These are phyloP conservation scores for Andrographis paniculata DNA, from an alignment of 305 asterid species.

Conservation along the genomic window DNA sequence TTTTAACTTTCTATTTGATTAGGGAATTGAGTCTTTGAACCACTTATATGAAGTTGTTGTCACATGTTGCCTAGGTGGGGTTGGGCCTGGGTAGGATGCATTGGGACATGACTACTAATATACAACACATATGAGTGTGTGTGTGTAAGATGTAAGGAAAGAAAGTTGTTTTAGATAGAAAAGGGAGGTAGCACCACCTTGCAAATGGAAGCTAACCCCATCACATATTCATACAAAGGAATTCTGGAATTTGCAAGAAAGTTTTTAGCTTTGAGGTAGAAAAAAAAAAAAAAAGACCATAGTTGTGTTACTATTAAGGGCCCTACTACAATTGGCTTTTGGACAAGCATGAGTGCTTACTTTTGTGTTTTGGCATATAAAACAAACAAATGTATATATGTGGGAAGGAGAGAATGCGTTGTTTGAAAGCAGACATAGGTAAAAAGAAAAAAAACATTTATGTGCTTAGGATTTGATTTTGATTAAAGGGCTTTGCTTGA, in stretches of 20 bases:
- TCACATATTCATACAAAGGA: constrained; percentile 25
- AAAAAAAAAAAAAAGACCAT: constrained; percentile 19
- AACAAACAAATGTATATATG: constrained; percentile 35
- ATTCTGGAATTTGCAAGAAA: background rate
- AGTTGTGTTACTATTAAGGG: constrained; percentile 36
- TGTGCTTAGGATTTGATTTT: constrained; percentile 14
- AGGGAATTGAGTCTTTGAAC: background rate
- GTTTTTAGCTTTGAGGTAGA: constrained; percentile 16
- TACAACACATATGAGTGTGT: background rate
- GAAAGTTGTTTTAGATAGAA: constrained; percentile 14
- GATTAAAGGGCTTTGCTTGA: constrained; percentile 26
- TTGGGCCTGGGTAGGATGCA: constrained; percentile 23
- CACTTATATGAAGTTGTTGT: background rate
- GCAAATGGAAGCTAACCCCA: constrained; percentile 26
- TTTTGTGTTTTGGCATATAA: constrained; percentile 46
- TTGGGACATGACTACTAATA: constrained; percentile 5
- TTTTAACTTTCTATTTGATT: constrained; percentile 1
- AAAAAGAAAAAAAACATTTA: constrained; percentile 7
- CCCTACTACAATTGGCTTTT: constrained; percentile 43
- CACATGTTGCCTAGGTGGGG: constrained; percentile 1
- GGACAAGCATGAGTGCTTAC: constrained; percentile 63
- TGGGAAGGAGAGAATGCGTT: constrained; percentile 70
- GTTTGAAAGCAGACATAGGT: constrained; percentile 36
- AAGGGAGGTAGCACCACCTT: constrained; percentile 20
- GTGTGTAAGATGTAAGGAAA: constrained; percentile 7